Percentiles rank a stretch among this genome's conserved stretches.
phyloP scores from a whole-genome alignment of 805 yeast species.

The Candida palmyrensis region DNA sequence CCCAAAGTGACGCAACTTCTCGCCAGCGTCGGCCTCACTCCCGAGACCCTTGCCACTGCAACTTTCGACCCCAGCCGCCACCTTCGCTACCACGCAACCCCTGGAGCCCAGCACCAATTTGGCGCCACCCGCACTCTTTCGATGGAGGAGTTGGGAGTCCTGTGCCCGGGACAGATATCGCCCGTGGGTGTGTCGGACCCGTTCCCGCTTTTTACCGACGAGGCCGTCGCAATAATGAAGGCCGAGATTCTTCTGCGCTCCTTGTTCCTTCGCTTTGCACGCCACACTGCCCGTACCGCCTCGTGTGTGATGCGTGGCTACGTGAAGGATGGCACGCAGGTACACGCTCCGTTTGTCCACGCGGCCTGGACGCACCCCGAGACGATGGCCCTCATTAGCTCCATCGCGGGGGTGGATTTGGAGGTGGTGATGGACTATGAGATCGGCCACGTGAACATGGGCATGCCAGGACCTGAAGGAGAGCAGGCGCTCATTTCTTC shows the following conservation, averaged over 20 bases:
- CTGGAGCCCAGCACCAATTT: constrained; percentile 10
- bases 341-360: constrained; percentile 45
- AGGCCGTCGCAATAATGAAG: constrained; percentile 55
- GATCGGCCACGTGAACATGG: constrained; percentile 48
- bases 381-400: constrained; percentile 46
- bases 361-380: constrained; percentile 58
- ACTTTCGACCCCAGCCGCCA: constrained; percentile 31
- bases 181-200: constrained; percentile 56
- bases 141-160: constrained; percentile 47
- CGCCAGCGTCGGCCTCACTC: constrained; percentile 1
- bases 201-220: constrained; percentile 56
- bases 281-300: constrained; percentile 37
- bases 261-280: constrained; percentile 39
- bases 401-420: constrained; percentile 57
- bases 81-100: constrained; percentile 22
- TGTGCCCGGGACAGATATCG: constrained; percentile 43
- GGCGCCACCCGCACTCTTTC: constrained; percentile 26
- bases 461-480: constrained; percentile 34
- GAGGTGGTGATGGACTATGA: constrained; percentile 55
- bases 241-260: constrained; percentile 48
- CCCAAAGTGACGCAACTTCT: constrained; percentile 19
- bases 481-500: constrained; percentile 17
- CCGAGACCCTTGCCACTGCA: constrained; percentile 1
- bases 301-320: constrained; percentile 47
- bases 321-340: constrained; percentile 26